Evolutionary conservation across 208 protist genomes (phyloP).

Genomic region (Entamoeba invadens): DNA sequence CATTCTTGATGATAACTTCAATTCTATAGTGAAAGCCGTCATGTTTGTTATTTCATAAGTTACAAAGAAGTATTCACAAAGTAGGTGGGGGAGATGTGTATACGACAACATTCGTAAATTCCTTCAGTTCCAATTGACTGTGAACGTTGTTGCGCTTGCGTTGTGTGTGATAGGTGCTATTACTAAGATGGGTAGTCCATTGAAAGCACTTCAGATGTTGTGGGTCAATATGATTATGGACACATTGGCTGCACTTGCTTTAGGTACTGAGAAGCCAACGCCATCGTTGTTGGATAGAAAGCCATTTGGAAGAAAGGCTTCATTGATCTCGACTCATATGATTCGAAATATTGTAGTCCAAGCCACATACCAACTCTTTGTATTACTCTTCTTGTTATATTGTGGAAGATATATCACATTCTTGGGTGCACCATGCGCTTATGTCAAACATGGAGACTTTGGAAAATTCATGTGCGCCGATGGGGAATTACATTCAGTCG

Average conservation of each 20-base stretch:
- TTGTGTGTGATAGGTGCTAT: constrained; percentile 64
- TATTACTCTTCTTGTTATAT: neutral
- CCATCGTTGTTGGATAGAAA: constrained; percentile 8
- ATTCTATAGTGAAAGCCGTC: constrained; percentile 76
- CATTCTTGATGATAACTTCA: constrained; percentile 90
- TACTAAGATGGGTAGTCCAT: neutral
- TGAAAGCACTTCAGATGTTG: constrained; percentile 58
- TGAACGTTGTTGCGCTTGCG: constrained; percentile 76
- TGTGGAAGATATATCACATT: neutral
- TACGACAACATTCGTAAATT: constrained; percentile 43
- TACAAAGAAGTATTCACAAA: too few relatives aligned
- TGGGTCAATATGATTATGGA: constrained; percentile 99
- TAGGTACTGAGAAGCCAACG: constrained; percentile 77
- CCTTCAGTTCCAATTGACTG: constrained; percentile 70
- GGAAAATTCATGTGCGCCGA: neutral
- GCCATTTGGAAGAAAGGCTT: neutral
- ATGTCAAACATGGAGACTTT: neutral
- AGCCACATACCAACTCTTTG: constrained; percentile 6
- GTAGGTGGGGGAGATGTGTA: constrained; percentile 90
- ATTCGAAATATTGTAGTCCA: constrained; percentile 9
- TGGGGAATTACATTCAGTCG: neutral
- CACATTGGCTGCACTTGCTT: constrained; percentile 80
- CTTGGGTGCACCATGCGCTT: neutral
- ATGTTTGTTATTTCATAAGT: too few relatives aligned
- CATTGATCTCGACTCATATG: constrained; percentile 19